These are phyloP conservation scores for Blastocrithidia nonstop DNA, from an alignment of 208 protist species.

Conservation along the genomic window DNA sequence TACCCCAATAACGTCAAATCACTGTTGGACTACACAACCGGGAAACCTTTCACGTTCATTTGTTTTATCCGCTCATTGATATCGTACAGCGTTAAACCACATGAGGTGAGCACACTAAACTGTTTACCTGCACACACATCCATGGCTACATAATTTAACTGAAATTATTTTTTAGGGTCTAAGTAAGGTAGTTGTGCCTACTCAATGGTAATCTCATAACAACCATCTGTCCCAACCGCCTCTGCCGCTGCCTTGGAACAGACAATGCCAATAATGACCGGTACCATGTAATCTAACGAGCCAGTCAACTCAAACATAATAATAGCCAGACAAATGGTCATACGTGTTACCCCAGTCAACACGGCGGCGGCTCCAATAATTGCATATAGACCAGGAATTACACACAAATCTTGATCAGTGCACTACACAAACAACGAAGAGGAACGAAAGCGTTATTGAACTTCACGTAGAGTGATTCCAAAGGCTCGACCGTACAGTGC, in stretches of 20 bases:
- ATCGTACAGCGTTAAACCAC: conserved; percentile 37
- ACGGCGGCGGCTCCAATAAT: conserved; percentile 86
- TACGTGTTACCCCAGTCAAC: conserved; percentile 85
- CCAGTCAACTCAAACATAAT: conserved; percentile 90
- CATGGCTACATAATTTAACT: conserved; percentile 30
- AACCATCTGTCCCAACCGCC: conserved; percentile 51
- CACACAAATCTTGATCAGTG: conserved; percentile 30
- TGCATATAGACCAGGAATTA: conserved; percentile 85
- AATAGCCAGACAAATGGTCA: conserved; percentile 91
- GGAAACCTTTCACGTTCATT: conserved; percentile 57
- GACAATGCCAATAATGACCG: conserved; percentile 52
- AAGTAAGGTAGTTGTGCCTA: conserved; percentile 65
- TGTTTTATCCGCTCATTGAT: conserved; percentile 35
- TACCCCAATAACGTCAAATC: conserved; percentile 61
- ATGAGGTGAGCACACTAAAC: conserved; percentile 41
- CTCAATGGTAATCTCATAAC: conserved; percentile 65
- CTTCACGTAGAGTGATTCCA: conserved; percentile 33
- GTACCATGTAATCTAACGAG: conserved; percentile 69
- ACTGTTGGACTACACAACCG: conserved; percentile 33
- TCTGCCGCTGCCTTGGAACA: conserved; percentile 53
- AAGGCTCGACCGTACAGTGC: conserved; percentile 58
- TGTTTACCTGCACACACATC: conserved; percentile 31
- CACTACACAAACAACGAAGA: conserved; percentile 54
- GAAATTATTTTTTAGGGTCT: conserved; percentile 67
- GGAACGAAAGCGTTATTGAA: conserved; percentile 38